Conservation (phyloP, 768 basidiomycete species). For the Lactifluus subvellereus region DNA sequence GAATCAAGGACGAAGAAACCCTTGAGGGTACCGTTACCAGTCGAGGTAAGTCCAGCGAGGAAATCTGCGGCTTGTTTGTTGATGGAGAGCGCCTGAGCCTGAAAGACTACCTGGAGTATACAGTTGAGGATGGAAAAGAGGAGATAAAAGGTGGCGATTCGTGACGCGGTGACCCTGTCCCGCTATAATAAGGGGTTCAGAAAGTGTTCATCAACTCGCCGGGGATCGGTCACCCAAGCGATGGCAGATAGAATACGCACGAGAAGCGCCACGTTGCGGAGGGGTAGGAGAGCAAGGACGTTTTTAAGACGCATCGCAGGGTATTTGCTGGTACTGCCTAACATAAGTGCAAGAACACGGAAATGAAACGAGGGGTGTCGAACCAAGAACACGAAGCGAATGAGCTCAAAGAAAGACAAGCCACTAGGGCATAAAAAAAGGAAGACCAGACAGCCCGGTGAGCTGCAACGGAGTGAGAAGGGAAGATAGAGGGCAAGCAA, state of each 20-base stretch:
- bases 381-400: slow-evolving; percentile 2
- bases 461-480: not conserved
- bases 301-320: slow-evolving; percentile 38
- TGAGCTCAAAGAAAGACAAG: slow-evolving; percentile 29
- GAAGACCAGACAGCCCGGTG: slow-evolving; percentile 27
- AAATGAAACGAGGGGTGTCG: not conserved
- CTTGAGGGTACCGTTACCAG: slow-evolving; percentile 43
- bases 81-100: slow-evolving; percentile 58
- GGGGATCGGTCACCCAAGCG: not conserved
- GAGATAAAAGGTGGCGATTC: slow-evolving; percentile 60
- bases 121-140: slow-evolving; percentile 62
- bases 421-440: slow-evolving; percentile 40
- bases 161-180: slow-evolving; percentile 64
- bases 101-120: slow-evolving; percentile 59
- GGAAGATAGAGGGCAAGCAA: not conserved
- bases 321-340: not conserved
- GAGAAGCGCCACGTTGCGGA: slow-evolving; percentile 41
- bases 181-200: slow-evolving; percentile 39
- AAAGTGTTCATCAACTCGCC: not conserved
- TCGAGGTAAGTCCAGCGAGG: slow-evolving; percentile 44
- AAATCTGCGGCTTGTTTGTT: slow-evolving; percentile 54
- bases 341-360: not conserved
- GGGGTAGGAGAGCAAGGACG: slow-evolving; percentile 35
- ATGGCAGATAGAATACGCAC: slow-evolving; percentile 34
- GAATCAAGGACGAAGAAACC: slow-evolving; percentile 49